Evolutionary conservation across 2,329 filamentous ascomycete species (phyloP), one percentile per base, ranked within the genome.

Genomic region (Fusarium sp.): DNA sequence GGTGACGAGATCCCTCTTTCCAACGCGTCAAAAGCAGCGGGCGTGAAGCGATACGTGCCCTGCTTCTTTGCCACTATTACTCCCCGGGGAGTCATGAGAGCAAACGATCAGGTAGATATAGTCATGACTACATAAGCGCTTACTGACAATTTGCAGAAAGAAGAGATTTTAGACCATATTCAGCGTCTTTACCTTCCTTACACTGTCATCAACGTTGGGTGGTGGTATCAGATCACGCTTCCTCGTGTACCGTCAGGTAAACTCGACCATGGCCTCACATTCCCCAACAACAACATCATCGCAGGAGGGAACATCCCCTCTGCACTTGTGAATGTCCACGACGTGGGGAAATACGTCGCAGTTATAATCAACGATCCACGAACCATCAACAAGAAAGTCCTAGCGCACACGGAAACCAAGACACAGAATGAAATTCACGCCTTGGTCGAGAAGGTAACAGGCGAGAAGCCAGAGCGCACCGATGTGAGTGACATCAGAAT

Each of bases 31-130:
- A 83, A 85, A 65, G 76, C 77, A 46, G 82, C 81, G 5, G 83
- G 84, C 0, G 81, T 87, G 11, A 78, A 81, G 62, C 81, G 86
- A 43, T 87, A 86, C 65, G 79, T 87, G 30, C 84, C 84, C 3
- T 83, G 82, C 67, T 80, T 79, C 55, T 87, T 83, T 55, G 80
- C 79, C n/a, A 81, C 83, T 0, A 75, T 83, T 17, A 75, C 79
- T 2, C 80, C 83, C 8, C 47, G 81, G 0, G 81, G 81, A 8
- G 65, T 76, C 7, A 67, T 76, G 62, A 17, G 14, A 15, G 20
- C 74, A 7, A 40, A 40, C 4, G 67, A 67, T 33, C 15, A 17
- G 6, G 53, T 66, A 40, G 14, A 40, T n/a, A 6, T 24, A 1
- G 7, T n/a, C 14, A 17, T 6, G 3, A 2, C 17, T 13, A 20